Evolutionary conservation across 108 stramenopile genomes (phyloP).

Genomic region (Cyclotella atomus): DNA sequence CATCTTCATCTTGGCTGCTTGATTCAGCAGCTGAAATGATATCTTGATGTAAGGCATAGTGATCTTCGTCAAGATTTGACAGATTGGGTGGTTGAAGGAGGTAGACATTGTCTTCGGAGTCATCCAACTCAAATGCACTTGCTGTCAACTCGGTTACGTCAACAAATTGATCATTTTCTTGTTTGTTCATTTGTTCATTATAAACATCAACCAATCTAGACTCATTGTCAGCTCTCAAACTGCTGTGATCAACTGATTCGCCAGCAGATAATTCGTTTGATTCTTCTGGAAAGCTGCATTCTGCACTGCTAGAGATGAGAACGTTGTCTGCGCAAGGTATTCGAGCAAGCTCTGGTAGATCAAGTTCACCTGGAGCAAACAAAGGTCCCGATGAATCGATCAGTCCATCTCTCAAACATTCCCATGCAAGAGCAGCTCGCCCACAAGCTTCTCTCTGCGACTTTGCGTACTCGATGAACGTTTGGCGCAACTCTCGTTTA

Average conservation of each 20-base stretch:
- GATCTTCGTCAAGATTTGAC: slow-evolving; percentile 33
- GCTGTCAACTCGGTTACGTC: slow-evolving; percentile 10
- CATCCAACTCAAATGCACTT: slow-evolving; percentile 21
- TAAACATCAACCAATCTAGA: not conserved
- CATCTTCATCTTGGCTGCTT: not conserved
- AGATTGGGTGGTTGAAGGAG: slow-evolving; percentile 23
- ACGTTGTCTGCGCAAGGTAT: not conserved
- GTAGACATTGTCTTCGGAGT: slow-evolving; percentile 24
- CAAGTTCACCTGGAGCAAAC: slow-evolving; percentile 23
- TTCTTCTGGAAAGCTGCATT: not conserved
- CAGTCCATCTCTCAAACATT: slow-evolving; percentile 77
- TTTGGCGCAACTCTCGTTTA: slow-evolving; percentile 70
- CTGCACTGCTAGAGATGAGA: not conserved
- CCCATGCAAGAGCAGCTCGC: slow-evolving; percentile 77
- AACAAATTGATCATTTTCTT: slow-evolving; percentile 17
- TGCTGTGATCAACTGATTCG: not conserved
- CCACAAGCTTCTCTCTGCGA: slow-evolving; percentile 79
- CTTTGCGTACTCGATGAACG: slow-evolving; percentile 62
- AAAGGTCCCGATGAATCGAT: slow-evolving; percentile 61
- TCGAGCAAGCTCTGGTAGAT: not conserved
- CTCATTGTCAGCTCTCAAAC: not conserved
- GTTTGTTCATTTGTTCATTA: not conserved
- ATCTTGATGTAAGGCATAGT: slow-evolving; percentile 36
- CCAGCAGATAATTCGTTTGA: not conserved
- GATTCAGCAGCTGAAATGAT: slow-evolving; percentile 4